Evolutionary conservation across 1,139 yeast species (phyloP).

Genomic region (Eremothecium sinecaudum): DNA sequence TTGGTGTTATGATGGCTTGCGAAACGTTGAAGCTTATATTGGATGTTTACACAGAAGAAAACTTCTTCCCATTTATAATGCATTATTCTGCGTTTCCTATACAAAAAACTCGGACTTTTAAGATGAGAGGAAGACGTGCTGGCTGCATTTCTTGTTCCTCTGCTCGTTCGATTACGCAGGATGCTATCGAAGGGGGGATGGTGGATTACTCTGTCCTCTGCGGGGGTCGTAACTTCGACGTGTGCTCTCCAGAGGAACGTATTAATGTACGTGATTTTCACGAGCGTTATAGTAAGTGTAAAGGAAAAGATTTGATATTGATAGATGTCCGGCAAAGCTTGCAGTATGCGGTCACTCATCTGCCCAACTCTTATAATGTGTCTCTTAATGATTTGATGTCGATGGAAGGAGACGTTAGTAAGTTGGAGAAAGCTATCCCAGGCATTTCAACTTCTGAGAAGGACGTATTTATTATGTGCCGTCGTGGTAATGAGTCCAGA

Average conservation of each 20-base stretch:
- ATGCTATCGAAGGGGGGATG: slow-evolving; percentile 37
- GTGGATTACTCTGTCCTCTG: slow-evolving; percentile 68
- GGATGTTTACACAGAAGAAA: slow-evolving; percentile 42
- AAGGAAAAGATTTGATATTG: slow-evolving; percentile 30
- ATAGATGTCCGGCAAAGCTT: slow-evolving; percentile 77
- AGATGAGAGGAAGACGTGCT: slow-evolving; percentile 62
- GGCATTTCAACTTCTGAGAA: slow-evolving; percentile 13
- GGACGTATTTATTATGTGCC: slow-evolving; percentile 44
- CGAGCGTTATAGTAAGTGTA: slow-evolving; percentile 10
- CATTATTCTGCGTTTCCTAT: slow-evolving; percentile 67
- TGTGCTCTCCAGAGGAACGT: slow-evolving; percentile 39
- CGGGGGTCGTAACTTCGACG: slow-evolving; percentile 45
- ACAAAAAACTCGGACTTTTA: slow-evolving; percentile 62
- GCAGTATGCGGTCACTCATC: slow-evolving; percentile 58
- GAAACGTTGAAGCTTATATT: slow-evolving; percentile 73
- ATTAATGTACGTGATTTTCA: slow-evolving; percentile 42
- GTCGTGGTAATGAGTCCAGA: slow-evolving; percentile 90
- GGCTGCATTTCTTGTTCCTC: slow-evolving; percentile 62
- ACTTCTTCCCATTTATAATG: slow-evolving; percentile 59
- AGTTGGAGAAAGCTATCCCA: slow-evolving; percentile 20
- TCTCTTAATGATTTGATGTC: slow-evolving; percentile 47
- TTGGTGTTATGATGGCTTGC: slow-evolving; percentile 82
- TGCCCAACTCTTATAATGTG: slow-evolving; percentile 54
- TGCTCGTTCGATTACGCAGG: slow-evolving; percentile 37
- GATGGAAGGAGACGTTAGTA: slow-evolving; percentile 27